These are phyloP conservation scores for apple (Malus domestica) DNA, from an alignment of 306 rosid species.

Conservation along the genomic window DNA sequence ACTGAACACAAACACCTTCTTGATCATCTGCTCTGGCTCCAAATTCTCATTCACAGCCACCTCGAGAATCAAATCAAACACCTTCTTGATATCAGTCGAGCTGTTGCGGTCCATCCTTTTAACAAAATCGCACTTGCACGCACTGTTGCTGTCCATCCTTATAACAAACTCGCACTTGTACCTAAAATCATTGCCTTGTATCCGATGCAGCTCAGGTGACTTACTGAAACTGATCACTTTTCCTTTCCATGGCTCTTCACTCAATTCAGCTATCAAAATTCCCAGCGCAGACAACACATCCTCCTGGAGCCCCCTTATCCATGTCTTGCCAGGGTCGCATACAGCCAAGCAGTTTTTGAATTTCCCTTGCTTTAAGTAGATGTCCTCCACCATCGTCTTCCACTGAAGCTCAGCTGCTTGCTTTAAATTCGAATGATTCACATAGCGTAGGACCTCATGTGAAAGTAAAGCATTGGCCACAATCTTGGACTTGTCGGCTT, in stretches of 20 bases:
- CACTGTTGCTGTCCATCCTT: too few relatives aligned
- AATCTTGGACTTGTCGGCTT: constrained; percentile 12
- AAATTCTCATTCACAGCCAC: neutral
- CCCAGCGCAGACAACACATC: constrained; percentile 30
- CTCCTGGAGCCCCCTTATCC: too few relatives aligned
- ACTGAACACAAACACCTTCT: too few relatives aligned
- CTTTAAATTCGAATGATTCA: constrained; percentile 15
- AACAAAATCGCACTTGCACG: too few relatives aligned
- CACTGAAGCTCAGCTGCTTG: constrained; percentile 57
- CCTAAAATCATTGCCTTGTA: too few relatives aligned
- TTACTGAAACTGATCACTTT: too few relatives aligned
- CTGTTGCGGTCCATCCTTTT: too few relatives aligned
- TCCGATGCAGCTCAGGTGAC: too few relatives aligned
- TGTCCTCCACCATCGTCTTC: constrained; percentile 51
- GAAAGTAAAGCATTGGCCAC: constrained; percentile 56
- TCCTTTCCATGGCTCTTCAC: too few relatives aligned
- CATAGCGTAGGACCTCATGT: constrained; percentile 27
- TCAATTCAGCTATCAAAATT: constrained; percentile 2
- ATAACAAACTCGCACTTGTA: too few relatives aligned
- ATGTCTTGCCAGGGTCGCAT: neutral
- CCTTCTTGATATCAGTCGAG: constrained; percentile 18
- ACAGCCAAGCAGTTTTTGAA: constrained; percentile 31
- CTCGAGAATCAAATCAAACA: constrained; percentile 1
- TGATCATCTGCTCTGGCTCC: neutral
- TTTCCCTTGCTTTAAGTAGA: constrained; percentile 22